Evolutionary conservation across 2,329 filamentous ascomycete genomes (phyloP).

Genomic region (Paraphoma chrysanthemicola): DNA sequence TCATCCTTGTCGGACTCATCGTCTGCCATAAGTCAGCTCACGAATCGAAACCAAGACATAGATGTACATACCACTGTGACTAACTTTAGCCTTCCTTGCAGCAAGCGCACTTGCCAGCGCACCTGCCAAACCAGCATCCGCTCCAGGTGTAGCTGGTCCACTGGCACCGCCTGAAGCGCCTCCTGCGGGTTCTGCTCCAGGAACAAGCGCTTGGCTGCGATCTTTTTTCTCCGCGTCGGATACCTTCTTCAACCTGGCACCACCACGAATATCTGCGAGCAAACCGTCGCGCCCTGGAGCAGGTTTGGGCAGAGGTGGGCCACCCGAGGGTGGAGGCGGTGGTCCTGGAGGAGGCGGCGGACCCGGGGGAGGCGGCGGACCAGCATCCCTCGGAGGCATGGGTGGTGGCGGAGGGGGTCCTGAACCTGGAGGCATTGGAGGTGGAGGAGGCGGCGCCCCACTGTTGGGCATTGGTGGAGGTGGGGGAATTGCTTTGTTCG

Average conservation of each 20-base stretch:
- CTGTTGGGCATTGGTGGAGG: conserved; percentile 42
- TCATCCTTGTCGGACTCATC: conserved; percentile 80
- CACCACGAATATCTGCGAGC: conserved; percentile 74
- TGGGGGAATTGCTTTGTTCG: conserved; percentile 46
- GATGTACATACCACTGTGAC: conserved; percentile 77
- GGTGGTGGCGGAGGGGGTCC: conserved; percentile 51
- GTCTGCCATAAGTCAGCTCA: conserved; percentile 60
- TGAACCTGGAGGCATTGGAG: conserved; percentile 34
- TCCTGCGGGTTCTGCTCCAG: conserved; percentile 52
- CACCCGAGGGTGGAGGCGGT: conserved; percentile 43
- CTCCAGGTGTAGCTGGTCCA: conserved; percentile 37
- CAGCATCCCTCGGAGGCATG: conserved; percentile 32
- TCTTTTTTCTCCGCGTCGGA: conserved; percentile 73
- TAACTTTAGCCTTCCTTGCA: conserved; percentile 90
- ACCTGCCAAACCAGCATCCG: conserved; percentile 52
- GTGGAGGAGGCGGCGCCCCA: conserved; percentile 54
- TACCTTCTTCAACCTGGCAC: conserved; percentile 74
- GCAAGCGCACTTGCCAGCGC: conserved; percentile 81
- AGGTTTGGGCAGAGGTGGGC: conserved; percentile 43
- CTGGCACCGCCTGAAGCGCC: conserved; percentile 60
- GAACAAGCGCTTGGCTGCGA: conserved; percentile 70
- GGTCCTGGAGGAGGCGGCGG: conserved; percentile 36
- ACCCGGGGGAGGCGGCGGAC: conserved; percentile 43
- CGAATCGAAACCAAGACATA: not conserved
- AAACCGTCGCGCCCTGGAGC: conserved; percentile 64